These are phyloP conservation scores for Boechera divaricarpa DNA, from an alignment of 345 rosid genomes.

Conservation along the genomic window DNA sequence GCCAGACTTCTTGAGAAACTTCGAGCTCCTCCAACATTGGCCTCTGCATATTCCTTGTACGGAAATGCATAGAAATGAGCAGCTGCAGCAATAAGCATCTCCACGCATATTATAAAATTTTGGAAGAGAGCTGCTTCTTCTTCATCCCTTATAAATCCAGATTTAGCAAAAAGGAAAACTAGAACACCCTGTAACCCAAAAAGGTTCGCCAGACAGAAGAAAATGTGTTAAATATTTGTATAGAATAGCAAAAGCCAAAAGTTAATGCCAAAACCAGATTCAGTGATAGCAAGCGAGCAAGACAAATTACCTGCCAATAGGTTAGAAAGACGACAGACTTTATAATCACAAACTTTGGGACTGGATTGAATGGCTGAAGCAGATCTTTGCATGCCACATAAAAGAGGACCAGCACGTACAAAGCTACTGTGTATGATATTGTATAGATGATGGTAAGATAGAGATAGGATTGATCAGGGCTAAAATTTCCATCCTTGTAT, in stretches of 20 bases:
- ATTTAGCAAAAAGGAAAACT: constrained; percentile 94
- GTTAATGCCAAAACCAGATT: not conserved
- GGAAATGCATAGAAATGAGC: constrained; percentile 98
- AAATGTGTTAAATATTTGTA: not conserved
- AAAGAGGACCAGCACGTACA: constrained; percentile 86
- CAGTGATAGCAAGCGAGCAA: not conserved
- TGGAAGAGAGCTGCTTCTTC: constrained; percentile 94
- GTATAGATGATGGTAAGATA: constrained; percentile 94
- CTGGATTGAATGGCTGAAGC: constrained; percentile 98
- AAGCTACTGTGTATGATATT: constrained; percentile 84
- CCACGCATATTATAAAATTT: constrained; percentile 86
- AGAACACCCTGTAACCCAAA: constrained; percentile 77
- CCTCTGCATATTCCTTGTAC: constrained; percentile 97
- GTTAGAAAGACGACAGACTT: constrained; percentile 97
- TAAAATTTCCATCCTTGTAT: constrained; percentile 96
- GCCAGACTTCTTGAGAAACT: constrained; percentile 82
- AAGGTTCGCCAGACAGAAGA: constrained; percentile 6
- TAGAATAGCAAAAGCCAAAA: constrained; percentile 1
- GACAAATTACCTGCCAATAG: constrained; percentile 89
- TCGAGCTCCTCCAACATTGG: constrained; percentile 76
- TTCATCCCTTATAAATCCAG: constrained; percentile 72
- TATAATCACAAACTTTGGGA: constrained; percentile 92
- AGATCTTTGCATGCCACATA: constrained; percentile 98
- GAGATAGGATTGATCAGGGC: constrained; percentile 84
- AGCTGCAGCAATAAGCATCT: constrained; percentile 96